Base-by-base conservation (phyloP, 148 eudicot genomes). In the Vaccinium vitisidaea region DNA sequence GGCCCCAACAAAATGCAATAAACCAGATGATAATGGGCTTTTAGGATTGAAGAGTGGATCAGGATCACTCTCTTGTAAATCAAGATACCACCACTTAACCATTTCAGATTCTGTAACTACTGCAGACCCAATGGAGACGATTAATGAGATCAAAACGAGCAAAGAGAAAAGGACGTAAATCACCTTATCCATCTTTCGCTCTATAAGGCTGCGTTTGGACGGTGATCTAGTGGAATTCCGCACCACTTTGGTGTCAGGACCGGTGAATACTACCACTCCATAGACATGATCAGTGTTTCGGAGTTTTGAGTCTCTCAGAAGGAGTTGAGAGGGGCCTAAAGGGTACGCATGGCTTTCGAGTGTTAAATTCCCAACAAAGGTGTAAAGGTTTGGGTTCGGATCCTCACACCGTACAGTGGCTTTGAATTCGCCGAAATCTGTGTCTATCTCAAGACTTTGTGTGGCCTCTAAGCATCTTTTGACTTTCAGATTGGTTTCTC, bases 271-370 rank as follows among this genome's bases (percentile, higher is more conserved):
- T 58, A 87, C 92, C 30, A 89, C 92, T n/a, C 92, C 92, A n/a
- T 88, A 89, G 2, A 87, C 56, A 32, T 83, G 84, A 67, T 89
- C 91, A 1, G 92, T 90, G 63, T 90, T 90, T 71, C 89, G 76
- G n/a, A 90, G 88, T 61, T 90, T 90, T 3, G 92, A 90, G 82
- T 90, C 92, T 39, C 92, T 81, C 13, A 90, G 86, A 18, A 90
- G 91, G 67, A 90, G 48, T 63, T 90, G 92, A 9, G 76, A 30
- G 4, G 92, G 87, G 27, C 63, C 75, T 21, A 90, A 70, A 6
- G 88, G 87, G 74, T 76, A 65, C 0, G 84, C 54, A 19, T 84
- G 69, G 8, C 75, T 75, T 50, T 70, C 82, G 9, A 82, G 79
- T 6, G 84, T 88, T 79, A 90, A 76, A 54, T 87, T 90, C 18